phyloP scores from a whole-genome alignment of 1,284 basidiomycete species.

The Lentinula novae-zelandiae region DNA sequence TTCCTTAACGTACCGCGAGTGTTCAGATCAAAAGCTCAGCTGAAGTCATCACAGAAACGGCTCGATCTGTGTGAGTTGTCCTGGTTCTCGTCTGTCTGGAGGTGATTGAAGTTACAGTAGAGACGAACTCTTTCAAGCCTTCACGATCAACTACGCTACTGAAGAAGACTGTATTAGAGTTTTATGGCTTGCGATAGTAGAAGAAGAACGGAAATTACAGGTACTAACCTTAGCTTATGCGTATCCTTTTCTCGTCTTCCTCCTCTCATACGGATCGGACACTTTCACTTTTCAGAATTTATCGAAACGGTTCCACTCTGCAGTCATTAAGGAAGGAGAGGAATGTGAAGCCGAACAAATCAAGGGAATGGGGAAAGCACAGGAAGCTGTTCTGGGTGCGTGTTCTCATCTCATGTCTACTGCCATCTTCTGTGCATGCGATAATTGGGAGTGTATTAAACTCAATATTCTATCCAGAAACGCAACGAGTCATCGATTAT shows the following conservation, averaged over 20 bases:
- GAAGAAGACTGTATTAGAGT: conserved; percentile 19
- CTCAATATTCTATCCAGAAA: neutral
- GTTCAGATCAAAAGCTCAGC: neutral
- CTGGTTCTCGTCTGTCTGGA: neutral
- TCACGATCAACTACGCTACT: conserved; percentile 17
- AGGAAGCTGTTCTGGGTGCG: conserved; percentile 12
- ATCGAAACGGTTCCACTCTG: neutral
- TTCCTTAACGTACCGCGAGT: neutral
- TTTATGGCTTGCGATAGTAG: conserved; percentile 15
- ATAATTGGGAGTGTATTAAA: no score
- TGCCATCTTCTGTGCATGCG: no score
- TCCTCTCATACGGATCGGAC: neutral
- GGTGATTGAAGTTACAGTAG: neutral
- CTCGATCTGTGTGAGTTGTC: conserved; percentile 4
- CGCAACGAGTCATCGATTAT: conserved; percentile 10
- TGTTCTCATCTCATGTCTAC: neutral
- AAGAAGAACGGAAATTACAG: conserved; percentile 14
- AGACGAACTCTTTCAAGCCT: conserved; percentile 16
- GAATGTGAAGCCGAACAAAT: conserved; percentile 10
- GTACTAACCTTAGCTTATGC: neutral
- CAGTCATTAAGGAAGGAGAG: neutral
- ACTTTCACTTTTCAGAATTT: conserved; percentile 1
- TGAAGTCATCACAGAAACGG: neutral
- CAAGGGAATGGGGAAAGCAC: conserved; percentile 10
- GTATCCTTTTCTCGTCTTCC: neutral